A percentile compares a stretch with the other conserved stretches of the same genome.
phyloP scores from a whole-genome alignment of 495 filamentous ascomycete genomes.

The Hypoxylon rickii region DNA sequence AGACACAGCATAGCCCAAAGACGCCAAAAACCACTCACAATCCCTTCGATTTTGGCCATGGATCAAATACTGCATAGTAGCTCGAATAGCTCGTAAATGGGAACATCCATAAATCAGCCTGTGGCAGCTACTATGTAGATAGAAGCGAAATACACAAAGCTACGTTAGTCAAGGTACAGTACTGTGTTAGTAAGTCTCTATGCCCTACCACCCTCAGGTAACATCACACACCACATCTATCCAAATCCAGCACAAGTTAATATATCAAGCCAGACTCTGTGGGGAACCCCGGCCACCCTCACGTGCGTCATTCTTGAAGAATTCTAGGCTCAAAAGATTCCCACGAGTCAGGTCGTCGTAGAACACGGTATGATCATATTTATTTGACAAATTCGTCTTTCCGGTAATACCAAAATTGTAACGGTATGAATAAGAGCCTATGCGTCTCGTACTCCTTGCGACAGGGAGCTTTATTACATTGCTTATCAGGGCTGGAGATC shows the following conservation, averaged over 20 bases:
- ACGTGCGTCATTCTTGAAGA: constrained; percentile 1
- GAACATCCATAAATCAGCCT: constrained; percentile 22
- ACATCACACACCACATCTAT: constrained; percentile 1
- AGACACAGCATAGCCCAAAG: too few relatives aligned
- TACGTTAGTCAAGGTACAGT: constrained; percentile 6
- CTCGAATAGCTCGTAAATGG: constrained; percentile 6
- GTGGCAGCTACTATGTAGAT: too few relatives aligned
- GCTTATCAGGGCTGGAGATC: constrained; percentile 3
- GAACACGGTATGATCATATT: constrained; percentile 5
- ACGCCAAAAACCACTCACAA: background rate
- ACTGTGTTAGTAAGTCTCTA: constrained; percentile 18
- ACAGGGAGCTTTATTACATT: background rate
- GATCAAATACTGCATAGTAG: too few relatives aligned
- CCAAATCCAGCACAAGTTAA: constrained; percentile 9
- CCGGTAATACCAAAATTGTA: constrained; percentile 6
- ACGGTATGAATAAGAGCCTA: constrained; percentile 11
- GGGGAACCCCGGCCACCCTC: constrained; percentile 22
- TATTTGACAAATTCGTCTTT: constrained; percentile 10
- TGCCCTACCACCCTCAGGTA: too few relatives aligned
- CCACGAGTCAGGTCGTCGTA: constrained; percentile 18
- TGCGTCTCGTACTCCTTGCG: background rate
- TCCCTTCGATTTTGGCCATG: too few relatives aligned
- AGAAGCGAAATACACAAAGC: constrained; percentile 11
- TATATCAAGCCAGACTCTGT: constrained; percentile 17
- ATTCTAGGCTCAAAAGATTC: background rate